A percentile compares a stretch with the other conserved stretches of the same genome.
Evolutionary conservation across 2,329 filamentous ascomycete genomes (phyloP).

Genomic region (Coniochaeta sp.): DNA sequence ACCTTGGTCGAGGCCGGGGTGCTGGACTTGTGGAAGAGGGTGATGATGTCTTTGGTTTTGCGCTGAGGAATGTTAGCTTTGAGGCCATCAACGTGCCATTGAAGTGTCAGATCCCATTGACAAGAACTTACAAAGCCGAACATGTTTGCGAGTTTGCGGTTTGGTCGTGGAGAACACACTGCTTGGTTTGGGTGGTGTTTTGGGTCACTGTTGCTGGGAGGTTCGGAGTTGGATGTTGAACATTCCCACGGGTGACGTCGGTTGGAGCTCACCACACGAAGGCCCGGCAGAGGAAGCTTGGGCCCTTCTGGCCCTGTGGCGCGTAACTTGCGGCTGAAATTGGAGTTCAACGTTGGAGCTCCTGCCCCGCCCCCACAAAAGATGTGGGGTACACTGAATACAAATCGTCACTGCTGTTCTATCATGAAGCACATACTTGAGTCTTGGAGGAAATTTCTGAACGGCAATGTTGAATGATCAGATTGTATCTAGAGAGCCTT

Average conservation of each 20-base stretch:
- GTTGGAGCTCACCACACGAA: neutral
- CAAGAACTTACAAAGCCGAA: constrained; percentile 10
- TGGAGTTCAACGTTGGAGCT: neutral
- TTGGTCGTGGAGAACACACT: too few species aligned
- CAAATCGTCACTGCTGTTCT: neutral
- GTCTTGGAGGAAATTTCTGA: too few species aligned
- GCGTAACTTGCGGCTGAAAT: neutral
- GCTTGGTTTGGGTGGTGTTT: neutral
- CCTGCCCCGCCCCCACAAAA: neutral
- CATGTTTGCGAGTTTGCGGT: constrained; percentile 6
- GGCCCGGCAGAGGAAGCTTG: neutral
- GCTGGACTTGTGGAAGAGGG: constrained; percentile 85
- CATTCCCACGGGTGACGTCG: neutral
- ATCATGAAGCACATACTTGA: too few species aligned
- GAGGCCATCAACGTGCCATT: neutral
- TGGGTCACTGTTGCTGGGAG: neutral
- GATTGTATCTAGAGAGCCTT: too few species aligned
- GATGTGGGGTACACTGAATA: neutral
- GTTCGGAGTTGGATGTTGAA: neutral
- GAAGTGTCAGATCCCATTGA: neutral
- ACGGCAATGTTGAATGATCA: too few species aligned
- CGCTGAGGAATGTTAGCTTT: constrained; percentile 35
- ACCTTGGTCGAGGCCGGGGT: constrained; percentile 66
- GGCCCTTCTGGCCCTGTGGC: constrained; percentile 3
- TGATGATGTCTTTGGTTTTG: constrained; percentile 84